Evolutionary conservation across 1,284 basidiomycete species (phyloP).

Genomic region (Trametes polyzona): DNA sequence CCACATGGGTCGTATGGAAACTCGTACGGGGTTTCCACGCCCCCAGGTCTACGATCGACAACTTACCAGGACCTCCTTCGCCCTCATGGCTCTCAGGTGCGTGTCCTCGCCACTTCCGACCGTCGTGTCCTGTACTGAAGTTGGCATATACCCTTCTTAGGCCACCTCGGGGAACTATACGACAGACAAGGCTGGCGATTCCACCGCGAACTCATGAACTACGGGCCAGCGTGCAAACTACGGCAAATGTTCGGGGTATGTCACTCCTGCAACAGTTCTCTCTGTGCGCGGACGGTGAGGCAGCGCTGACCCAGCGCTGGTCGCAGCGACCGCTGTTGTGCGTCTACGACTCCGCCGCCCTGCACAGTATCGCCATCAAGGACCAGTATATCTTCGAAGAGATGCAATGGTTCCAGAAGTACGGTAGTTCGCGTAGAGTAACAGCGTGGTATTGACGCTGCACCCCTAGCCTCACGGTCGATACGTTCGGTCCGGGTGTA

Average conservation of each 20-base stretch:
- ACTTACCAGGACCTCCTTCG: neutral
- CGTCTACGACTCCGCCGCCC: slow-evolving; percentile 11
- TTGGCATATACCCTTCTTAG: neutral
- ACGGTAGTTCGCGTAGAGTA: neutral
- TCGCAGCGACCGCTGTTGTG: slow-evolving; percentile 7
- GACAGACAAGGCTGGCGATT: neutral
- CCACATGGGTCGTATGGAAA: neutral
- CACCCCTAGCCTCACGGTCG: neutral
- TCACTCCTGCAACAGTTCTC: neutral
- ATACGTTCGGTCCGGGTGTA: neutral
- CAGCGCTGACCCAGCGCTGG: no score
- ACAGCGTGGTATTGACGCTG: neutral
- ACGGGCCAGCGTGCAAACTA: neutral
- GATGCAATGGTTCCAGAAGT: slow-evolving; percentile 3
- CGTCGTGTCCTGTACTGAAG: neutral
- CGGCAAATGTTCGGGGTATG: slow-evolving; percentile 5
- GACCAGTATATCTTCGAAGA: slow-evolving; percentile 19
- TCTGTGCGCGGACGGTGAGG: no score
- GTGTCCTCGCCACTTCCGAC: neutral
- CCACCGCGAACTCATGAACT: neutral
- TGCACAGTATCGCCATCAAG: slow-evolving; percentile 15
- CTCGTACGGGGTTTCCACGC: neutral
- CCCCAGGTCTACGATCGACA: neutral
- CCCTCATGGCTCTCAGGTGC: slow-evolving; percentile 38
- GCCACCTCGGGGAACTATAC: neutral